Evolutionary conservation across 768 basidiomycete species (phyloP).

Genomic region (Candolleomyces efflorescens): DNA sequence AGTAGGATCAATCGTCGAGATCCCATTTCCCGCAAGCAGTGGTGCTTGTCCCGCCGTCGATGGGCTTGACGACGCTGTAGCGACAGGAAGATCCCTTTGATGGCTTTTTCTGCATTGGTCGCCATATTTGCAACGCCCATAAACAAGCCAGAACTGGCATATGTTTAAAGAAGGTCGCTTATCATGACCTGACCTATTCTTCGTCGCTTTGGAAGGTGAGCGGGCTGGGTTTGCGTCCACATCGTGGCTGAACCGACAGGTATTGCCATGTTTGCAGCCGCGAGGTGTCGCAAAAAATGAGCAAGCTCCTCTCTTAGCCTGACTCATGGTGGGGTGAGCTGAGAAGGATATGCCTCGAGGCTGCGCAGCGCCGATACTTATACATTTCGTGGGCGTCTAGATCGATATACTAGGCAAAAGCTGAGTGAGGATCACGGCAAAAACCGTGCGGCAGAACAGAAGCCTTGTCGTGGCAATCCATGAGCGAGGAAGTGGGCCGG

Average conservation of each 20-base stretch:
- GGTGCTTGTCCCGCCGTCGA: not conserved
- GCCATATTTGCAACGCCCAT: not conserved
- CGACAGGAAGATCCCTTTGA: not conserved
- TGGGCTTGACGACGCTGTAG: not conserved
- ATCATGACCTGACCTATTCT: not conserved
- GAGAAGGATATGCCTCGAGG: not conserved
- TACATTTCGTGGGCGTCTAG: too few relatives aligned
- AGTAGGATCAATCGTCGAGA: not conserved
- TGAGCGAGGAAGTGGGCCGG: too few relatives aligned
- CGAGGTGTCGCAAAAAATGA: not conserved
- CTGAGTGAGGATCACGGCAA: too few relatives aligned
- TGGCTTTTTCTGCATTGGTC: not conserved
- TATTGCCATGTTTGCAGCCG: not conserved
- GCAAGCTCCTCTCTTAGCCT: not conserved
- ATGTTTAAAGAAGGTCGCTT: not conserved
- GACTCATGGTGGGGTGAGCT: conserved; percentile 3
- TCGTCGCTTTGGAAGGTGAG: not conserved
- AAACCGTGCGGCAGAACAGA: too few relatives aligned
- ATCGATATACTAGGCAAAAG: too few relatives aligned
- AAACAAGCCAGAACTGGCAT: not conserved
- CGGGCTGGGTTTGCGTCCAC: not conserved
- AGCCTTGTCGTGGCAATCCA: too few relatives aligned
- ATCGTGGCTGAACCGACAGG: conserved; percentile 1
- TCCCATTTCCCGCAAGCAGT: not conserved
- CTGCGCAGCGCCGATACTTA: not conserved